These are phyloP conservation scores for Bimuria novae-zelandiae DNA, from an alignment of 2,329 filamentous ascomycete species.

Conservation along the genomic window DNA sequence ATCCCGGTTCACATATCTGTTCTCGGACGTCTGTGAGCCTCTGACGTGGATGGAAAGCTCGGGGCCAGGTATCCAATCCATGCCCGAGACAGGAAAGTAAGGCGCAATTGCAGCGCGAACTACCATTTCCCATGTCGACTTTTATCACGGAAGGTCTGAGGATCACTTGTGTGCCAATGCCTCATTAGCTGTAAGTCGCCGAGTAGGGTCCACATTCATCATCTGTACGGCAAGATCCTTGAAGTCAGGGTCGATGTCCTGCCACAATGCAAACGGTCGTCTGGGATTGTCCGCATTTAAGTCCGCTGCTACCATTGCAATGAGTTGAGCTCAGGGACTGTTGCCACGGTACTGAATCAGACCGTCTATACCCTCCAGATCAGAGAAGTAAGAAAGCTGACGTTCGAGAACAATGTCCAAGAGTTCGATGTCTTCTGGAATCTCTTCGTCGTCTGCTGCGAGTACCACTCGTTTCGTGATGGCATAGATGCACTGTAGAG, in stretches of 20 bases:
- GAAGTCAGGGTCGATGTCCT: conserved; percentile 29
- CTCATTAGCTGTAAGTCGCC: conserved; percentile 38
- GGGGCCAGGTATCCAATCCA: no score
- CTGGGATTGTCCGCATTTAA: conserved; percentile 50
- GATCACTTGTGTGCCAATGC: conserved; percentile 39
- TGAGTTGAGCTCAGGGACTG: conserved; percentile 43
- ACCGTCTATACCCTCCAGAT: conserved; percentile 47
- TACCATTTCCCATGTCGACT: no score
- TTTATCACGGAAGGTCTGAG: no score
- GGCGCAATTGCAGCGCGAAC: no score
- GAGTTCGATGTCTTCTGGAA: conserved; percentile 40
- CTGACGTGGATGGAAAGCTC: no score
- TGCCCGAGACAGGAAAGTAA: no score
- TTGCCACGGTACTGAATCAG: conserved; percentile 47
- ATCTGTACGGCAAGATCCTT: conserved; percentile 35
- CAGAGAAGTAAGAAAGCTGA: conserved; percentile 55
- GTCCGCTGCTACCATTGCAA: conserved; percentile 37
- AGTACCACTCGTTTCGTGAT: conserved; percentile 43
- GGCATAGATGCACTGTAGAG: conserved; percentile 50
- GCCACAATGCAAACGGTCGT: conserved; percentile 38
- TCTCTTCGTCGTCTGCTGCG: conserved; percentile 40
- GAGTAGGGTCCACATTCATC: conserved; percentile 41
- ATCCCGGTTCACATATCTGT: no score
- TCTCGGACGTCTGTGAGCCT: no score
- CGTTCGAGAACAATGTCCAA: conserved; percentile 49